Evolutionary conservation across 345 rosid species (phyloP).

Genomic region (Reutealis trisperma): DNA sequence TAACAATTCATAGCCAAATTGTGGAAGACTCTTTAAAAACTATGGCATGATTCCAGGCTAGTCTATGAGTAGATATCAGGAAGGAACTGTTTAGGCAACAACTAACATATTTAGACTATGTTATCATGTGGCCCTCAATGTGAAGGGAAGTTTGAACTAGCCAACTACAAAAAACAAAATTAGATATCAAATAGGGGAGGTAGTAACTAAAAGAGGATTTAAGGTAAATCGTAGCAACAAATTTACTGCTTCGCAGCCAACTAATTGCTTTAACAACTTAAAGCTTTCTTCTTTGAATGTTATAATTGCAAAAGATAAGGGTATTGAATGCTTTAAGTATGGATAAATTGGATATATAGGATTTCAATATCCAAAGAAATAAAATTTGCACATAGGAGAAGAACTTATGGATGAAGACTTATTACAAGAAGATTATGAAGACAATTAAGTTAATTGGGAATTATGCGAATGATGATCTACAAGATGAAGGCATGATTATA

Average conservation of each 20-base stretch:
- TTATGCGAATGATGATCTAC: too few species aligned
- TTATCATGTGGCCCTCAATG: not conserved
- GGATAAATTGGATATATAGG: not conserved
- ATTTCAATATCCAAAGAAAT: not conserved
- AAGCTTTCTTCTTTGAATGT: not conserved
- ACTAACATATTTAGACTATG: not conserved
- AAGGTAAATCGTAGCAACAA: not conserved
- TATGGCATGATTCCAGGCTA: too few species aligned
- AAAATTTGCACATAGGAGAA: too few species aligned
- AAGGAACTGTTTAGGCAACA: too few species aligned
- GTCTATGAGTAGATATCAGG: too few species aligned
- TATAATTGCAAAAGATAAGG: not conserved
- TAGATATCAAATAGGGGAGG: not conserved
- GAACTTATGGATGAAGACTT: too few species aligned
- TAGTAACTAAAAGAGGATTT: not conserved
- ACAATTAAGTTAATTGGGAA: too few species aligned
- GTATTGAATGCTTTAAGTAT: not conserved
- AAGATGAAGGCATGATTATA: not conserved
- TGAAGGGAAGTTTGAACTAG: not conserved
- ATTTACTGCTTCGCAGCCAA: not conserved
- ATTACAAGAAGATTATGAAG: not conserved
- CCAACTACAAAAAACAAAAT: not conserved
- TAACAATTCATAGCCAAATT: too few species aligned
- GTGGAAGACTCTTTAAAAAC: too few species aligned
- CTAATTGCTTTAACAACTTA: not conserved